These are phyloP conservation scores for Coniochaeta prunicola DNA, from an alignment of 2,329 filamentous ascomycete genomes.

Conservation along the genomic window DNA sequence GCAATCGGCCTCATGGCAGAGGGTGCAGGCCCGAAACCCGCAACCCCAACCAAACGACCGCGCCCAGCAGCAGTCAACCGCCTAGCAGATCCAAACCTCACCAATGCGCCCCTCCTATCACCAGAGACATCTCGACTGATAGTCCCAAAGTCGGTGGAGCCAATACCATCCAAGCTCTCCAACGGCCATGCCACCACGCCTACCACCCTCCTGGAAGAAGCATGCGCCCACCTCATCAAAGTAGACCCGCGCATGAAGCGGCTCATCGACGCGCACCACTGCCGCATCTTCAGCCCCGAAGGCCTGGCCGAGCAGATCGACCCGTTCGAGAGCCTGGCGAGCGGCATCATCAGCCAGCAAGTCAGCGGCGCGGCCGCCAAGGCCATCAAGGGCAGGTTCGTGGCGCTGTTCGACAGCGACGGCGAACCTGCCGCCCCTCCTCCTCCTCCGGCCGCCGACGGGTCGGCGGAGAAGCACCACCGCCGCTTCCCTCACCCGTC, in stretches of 20 bases:
- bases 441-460: conserved; percentile 7
- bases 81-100: conserved; percentile 54
- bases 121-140: conserved; percentile 61
- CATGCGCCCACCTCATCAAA: conserved; percentile 64
- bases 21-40: conserved; percentile 4
- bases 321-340: conserved; percentile 76
- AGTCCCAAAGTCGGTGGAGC: conserved; percentile 22
- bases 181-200: conserved; percentile 54
- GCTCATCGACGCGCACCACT: conserved; percentile 68
- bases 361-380: conserved; percentile 88
- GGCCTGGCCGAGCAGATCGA: conserved; percentile 81
- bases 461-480: background rate
- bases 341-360: conserved; percentile 92
- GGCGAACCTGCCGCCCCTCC: conserved; percentile 8
- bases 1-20: conserved; percentile 32
- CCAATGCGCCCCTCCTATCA: conserved; percentile 66
- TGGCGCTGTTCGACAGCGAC: conserved; percentile 57
- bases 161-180: conserved; percentile 24
- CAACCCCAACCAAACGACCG: conserved; percentile 26
- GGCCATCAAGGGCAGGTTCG: conserved; percentile 81
- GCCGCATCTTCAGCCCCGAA: conserved; percentile 71
- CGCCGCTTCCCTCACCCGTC: conserved; percentile 65
- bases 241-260: conserved; percentile 66
- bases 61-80: conserved; percentile 37
- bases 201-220: conserved; percentile 65